phyloP scores from a whole-genome alignment of 1,139 yeast genomes.

The Yarrowia galli region DNA sequence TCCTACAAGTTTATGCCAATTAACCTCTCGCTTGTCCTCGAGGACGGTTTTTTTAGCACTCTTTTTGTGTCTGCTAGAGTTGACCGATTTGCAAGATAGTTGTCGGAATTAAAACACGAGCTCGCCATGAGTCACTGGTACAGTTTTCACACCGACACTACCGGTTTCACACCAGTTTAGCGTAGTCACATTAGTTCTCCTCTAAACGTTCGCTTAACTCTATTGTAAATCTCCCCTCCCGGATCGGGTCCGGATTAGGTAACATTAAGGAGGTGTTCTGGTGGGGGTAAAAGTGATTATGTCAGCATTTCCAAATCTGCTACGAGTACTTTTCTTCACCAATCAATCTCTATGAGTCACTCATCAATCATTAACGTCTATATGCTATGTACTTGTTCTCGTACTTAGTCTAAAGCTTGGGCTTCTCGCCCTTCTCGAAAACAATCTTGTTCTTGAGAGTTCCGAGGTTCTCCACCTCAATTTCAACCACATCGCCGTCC shows the following conservation, averaged over 20 bases:
- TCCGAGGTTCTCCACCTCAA: constrained; percentile 57
- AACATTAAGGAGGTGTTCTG: background rate
- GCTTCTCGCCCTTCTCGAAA: constrained; percentile 44
- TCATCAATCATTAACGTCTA: constrained; percentile 5
- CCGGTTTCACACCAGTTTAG: background rate
- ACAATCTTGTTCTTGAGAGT: constrained; percentile 54
- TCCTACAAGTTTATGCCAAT: background rate
- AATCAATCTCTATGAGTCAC: background rate
- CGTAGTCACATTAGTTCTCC: background rate
- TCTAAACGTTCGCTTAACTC: background rate
- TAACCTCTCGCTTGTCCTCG: background rate
- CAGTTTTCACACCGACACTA: too few relatives aligned
- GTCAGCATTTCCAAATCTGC: too few relatives aligned
- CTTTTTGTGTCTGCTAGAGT: too few relatives aligned
- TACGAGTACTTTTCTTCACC: too few relatives aligned
- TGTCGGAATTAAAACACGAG: background rate
- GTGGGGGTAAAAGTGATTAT: too few relatives aligned
- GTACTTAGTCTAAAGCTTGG: constrained; percentile 13
- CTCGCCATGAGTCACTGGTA: too few relatives aligned
- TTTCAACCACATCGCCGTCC: constrained; percentile 57
- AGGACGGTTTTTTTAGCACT: background rate
- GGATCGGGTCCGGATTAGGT: background rate
- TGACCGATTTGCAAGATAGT: background rate
- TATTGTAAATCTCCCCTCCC: background rate
- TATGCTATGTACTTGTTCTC: background rate